phyloP scores from a whole-genome alignment of 352 stramenopile species.

The Phytophthora europaea region DNA sequence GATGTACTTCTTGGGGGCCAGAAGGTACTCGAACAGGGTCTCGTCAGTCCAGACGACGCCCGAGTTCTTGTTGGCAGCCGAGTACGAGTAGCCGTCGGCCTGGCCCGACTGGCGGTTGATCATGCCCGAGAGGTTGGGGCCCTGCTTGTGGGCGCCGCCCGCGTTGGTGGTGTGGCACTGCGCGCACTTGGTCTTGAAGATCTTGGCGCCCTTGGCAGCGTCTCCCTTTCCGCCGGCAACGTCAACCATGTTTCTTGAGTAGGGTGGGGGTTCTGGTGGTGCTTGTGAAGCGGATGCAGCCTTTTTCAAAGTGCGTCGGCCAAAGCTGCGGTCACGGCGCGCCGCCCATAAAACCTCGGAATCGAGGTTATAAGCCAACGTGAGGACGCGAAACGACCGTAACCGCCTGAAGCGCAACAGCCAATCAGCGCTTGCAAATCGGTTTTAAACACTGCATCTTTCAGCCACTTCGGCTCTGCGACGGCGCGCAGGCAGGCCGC shows the following conservation, averaged over 20 bases:
- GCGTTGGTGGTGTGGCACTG: slow-evolving; percentile 94
- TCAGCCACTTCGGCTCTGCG: neutral
- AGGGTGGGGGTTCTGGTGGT: slow-evolving; percentile 38
- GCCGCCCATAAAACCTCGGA: slow-evolving; percentile 21
- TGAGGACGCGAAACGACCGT: slow-evolving; percentile 37
- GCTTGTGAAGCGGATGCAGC: slow-evolving; percentile 33
- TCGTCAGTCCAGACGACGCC: slow-evolving; percentile 97
- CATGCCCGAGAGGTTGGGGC: slow-evolving; percentile 98
- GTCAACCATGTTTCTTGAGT: slow-evolving; percentile 45
- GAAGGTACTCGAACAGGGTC: slow-evolving; percentile 99
- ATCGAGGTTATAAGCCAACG: slow-evolving; percentile 32
- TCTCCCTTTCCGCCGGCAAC: slow-evolving; percentile 74
- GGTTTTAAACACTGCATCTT: slow-evolving; percentile 7
- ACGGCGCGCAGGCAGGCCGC: neutral
- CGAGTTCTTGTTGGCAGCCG: slow-evolving; percentile 99
- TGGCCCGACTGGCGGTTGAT: slow-evolving; percentile 97
- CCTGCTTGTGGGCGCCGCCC: slow-evolving; percentile 98
- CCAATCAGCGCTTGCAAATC: slow-evolving; percentile 15
- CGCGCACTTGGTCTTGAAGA: slow-evolving; percentile 98
- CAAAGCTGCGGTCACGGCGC: slow-evolving; percentile 9
- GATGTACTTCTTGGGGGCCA: slow-evolving; percentile 99
- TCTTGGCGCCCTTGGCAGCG: slow-evolving; percentile 93
- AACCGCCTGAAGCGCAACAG: slow-evolving; percentile 11
- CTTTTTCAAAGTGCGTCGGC: slow-evolving; percentile 58
- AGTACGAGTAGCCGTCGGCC: slow-evolving; percentile 98